Base-by-base conservation (phyloP, 2,329 filamentous ascomycete species). In the Fusarium sp. region DNA sequence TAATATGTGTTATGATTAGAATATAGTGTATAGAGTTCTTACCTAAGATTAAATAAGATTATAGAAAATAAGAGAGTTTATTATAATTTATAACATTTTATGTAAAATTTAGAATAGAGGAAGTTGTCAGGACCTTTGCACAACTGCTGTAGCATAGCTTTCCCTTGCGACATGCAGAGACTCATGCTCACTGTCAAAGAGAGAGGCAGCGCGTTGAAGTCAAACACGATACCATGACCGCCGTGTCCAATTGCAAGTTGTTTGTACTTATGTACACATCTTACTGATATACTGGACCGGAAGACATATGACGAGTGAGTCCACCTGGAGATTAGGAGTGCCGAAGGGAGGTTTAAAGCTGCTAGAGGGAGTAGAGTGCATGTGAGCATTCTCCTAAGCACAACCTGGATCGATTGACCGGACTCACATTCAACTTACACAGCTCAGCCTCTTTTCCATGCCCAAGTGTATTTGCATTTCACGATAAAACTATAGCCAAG, bases 141-240 rank as follows among this genome's bases (percentile, higher is more conserved):
- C 22, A 22, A 5, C 22, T 6, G 5, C 22, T 22, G 22, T 22
- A 22, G 4, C 3, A 22, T 6, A 6, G 22, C 22, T 22, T 22
- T 4, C 22, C 22, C 22, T 11, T 0, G 23, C n/a, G 7, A 90
- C 81, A 15, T 82, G 79, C 1, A 81, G 68, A 2, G 87, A 81
- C 63, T 87, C 83, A 53, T 87, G 84, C 60, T 85, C 81, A 65
- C 83, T 86, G 70, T 86, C 83, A 54, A 79, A 77, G 62, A 84
- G 84, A 75, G 87, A 87, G 0, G 85, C 84, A 0, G 82, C 82
- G 84, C 84, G 87, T 35, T 76, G 62, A 15, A 86, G 74, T 84
- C 80, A 56, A 81, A 84, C 0, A 61, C 62, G 3, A 78, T 71
- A 3, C 71, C 68, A 0, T 78, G 65, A 3, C 75, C 79, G 0